phyloP scores from a whole-genome alignment of 2,329 filamentous ascomycete species.

The Diplodia corticola region DNA sequence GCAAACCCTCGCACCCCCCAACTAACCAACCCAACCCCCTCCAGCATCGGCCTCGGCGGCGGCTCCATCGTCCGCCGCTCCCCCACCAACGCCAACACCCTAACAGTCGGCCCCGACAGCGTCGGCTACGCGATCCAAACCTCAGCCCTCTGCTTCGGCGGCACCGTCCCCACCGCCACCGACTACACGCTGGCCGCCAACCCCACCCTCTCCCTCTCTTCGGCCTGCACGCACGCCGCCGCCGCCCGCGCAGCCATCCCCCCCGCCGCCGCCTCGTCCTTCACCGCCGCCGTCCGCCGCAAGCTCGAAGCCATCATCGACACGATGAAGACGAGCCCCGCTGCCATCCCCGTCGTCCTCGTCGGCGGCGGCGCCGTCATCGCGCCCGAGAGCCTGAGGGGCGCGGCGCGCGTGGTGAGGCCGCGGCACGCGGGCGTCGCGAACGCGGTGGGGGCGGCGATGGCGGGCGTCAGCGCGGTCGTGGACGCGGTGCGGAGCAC shows the following conservation, averaged over 20 bases:
- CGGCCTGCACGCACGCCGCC: conserved; percentile 15
- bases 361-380: conserved; percentile 61
- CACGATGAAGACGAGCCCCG: conserved; percentile 57
- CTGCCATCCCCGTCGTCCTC: conserved; percentile 54
- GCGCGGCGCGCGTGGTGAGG: conserved; percentile 53
- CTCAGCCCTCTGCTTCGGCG: conserved; percentile 56
- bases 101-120: conserved; percentile 58
- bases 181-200: conserved; percentile 50
- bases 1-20: too few species aligned
- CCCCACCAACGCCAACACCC: conserved; percentile 28
- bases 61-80: conserved; percentile 44
- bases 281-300: conserved; percentile 42
- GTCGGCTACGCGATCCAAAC: conserved; percentile 55
- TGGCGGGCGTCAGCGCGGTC: conserved; percentile 56
- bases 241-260: neutral
- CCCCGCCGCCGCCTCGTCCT: conserved; percentile 29
- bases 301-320: conserved; percentile 57
- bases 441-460: conserved; percentile 63
- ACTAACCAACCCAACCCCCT: neutral
- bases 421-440: conserved; percentile 58
- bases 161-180: conserved; percentile 54
- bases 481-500: conserved; percentile 48
- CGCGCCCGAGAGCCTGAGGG: conserved; percentile 50
- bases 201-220: conserved; percentile 29
- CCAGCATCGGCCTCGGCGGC: conserved; percentile 56